Percentiles rank a stretch among this genome's conserved stretches.
Conservation (phyloP, 345 rosid species). For the Gossypium thurberi region DNA sequence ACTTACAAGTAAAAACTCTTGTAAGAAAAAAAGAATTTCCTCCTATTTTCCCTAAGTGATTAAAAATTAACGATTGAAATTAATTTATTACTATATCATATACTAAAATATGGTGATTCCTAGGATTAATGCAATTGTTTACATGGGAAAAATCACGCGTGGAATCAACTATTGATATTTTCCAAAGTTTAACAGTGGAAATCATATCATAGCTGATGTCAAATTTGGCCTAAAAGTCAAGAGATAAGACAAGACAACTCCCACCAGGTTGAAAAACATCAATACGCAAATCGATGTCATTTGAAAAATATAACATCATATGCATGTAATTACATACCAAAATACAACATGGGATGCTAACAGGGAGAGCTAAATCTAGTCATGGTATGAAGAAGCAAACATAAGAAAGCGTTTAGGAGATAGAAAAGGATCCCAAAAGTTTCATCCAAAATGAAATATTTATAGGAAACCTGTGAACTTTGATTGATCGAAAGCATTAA, state of each 20-base stretch:
- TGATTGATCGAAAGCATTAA: not conserved
- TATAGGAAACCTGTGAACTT: not conserved
- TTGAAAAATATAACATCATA: not conserved
- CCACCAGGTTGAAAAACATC: not conserved
- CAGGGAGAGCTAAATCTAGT: not conserved
- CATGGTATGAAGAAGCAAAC: not conserved
- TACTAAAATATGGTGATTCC: too few relatives aligned
- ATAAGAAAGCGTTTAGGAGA: too few relatives aligned
- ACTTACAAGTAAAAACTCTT: too few relatives aligned
- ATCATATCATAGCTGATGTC: not conserved
- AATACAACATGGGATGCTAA: too few relatives aligned
- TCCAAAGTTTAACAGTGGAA: not conserved
- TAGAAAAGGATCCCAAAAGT: too few relatives aligned
- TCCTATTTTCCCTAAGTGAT: too few relatives aligned
- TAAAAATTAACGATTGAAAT: too few relatives aligned
- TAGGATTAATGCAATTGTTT: not conserved
- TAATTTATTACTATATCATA: too few relatives aligned
- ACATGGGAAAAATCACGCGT: not conserved
- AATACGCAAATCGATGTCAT: not conserved
- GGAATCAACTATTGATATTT: not conserved
- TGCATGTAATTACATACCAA: too few relatives aligned
- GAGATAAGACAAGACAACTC: slow-evolving; percentile 1
- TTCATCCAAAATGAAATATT: too few relatives aligned
- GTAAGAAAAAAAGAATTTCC: too few relatives aligned
- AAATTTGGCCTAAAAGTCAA: not conserved